A percentile compares a stretch with the other conserved stretches of the same genome.
These are phyloP conservation scores for Falciphora oryzae DNA, from an alignment of 2,329 filamentous ascomycete species.

Conservation along the genomic window DNA sequence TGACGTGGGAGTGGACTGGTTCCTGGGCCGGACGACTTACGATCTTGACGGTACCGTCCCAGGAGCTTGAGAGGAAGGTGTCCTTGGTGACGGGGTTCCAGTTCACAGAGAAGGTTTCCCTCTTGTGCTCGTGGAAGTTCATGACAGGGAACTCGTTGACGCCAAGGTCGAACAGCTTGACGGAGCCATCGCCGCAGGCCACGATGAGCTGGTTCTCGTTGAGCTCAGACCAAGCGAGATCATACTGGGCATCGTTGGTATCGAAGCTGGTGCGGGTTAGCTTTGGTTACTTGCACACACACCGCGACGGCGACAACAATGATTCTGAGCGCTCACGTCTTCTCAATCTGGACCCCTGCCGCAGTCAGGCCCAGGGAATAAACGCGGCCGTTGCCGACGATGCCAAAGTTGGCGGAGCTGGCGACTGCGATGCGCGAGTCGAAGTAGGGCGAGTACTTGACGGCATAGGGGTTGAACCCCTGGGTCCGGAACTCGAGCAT, in stretches of 20 bases:
- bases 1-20: no score
- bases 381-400: constrained; percentile 90
- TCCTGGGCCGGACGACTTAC: constrained; percentile 31
- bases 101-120: constrained; percentile 85
- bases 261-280: constrained; percentile 60
- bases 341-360: constrained; percentile 77
- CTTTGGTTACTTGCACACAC: not conserved
- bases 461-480: constrained; percentile 92
- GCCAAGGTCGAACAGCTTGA: constrained; percentile 88
- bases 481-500: constrained; percentile 95
- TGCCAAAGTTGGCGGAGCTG: constrained; percentile 88
- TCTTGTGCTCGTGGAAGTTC: constrained; percentile 87
- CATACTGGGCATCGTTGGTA: constrained; percentile 95
- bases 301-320: not conserved
- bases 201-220: constrained; percentile 92
- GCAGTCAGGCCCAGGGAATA: constrained; percentile 80
- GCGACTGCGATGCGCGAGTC: constrained; percentile 90
- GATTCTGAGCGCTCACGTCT: constrained; percentile 49
- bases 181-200: constrained; percentile 85
- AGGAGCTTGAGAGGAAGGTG: constrained; percentile 83
- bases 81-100: constrained; percentile 93
- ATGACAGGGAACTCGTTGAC: constrained; percentile 81
- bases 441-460: constrained; percentile 98
- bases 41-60: constrained; percentile 95
- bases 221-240: constrained; percentile 90